phyloP scores from a whole-genome alignment of 1,139 yeast species.

The Taphrina betulina region DNA sequence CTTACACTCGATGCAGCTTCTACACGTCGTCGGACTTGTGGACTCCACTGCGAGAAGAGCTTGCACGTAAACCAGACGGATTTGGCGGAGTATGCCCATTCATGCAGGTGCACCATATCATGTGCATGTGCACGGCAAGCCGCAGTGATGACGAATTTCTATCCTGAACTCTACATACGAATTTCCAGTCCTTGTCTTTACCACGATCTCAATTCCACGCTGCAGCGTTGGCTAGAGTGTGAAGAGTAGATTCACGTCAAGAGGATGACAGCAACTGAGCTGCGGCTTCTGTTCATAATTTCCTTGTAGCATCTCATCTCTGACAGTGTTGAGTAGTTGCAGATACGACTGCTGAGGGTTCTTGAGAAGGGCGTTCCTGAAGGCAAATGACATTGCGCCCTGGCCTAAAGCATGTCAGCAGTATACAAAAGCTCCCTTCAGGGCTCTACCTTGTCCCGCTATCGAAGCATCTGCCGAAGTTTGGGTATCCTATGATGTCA shows the following conservation, averaged over 20 bases:
- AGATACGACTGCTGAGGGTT: slow-evolving; percentile 74
- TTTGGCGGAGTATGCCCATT: too few relatives aligned
- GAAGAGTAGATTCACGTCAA: slow-evolving; percentile 29
- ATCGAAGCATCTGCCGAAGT: slow-evolving; percentile 32
- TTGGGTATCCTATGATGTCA: too few relatives aligned
- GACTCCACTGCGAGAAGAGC: too few relatives aligned
- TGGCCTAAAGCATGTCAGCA: slow-evolving; percentile 12
- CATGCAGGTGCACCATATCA: too few relatives aligned
- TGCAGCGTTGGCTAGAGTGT: slow-evolving; percentile 9
- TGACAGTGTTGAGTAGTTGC: slow-evolving; percentile 75
- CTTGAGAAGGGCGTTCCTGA: slow-evolving; percentile 64
- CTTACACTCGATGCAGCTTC: too few relatives aligned
- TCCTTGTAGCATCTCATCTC: slow-evolving; percentile 50
- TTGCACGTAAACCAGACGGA: too few relatives aligned
- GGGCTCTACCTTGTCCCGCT: slow-evolving; percentile 48
- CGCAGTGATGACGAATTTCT: too few relatives aligned
- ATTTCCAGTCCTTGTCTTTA: too few relatives aligned
- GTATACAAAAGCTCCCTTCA: slow-evolving; percentile 42
- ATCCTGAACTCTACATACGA: too few relatives aligned
- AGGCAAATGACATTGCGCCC: slow-evolving; percentile 95
- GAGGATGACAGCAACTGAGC: slow-evolving; percentile 41
- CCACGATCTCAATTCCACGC: too few relatives aligned
- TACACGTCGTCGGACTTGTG: too few relatives aligned
- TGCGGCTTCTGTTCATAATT: slow-evolving; percentile 34
- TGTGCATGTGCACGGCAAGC: too few relatives aligned